Conservation (phyloP, 345 rosid genomes). For the Lepidium aucheri region DNA sequence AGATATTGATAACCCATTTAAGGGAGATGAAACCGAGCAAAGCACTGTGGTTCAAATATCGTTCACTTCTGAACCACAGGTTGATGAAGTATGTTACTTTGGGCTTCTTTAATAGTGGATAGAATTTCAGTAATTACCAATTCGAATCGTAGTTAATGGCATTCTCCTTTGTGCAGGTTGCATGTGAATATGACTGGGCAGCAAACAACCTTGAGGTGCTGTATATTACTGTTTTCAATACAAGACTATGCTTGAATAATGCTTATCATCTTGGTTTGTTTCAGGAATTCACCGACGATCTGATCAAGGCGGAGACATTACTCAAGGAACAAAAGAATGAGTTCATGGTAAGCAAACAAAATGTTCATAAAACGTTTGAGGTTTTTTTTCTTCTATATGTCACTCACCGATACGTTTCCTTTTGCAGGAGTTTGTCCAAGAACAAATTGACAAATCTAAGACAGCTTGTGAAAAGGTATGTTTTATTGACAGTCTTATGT, state of each 20-base stretch:
- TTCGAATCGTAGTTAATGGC: not conserved
- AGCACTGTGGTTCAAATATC: slow-evolving; percentile 65
- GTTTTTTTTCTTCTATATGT: not conserved
- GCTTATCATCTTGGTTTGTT: not conserved
- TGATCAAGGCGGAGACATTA: slow-evolving; percentile 44
- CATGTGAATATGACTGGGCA: slow-evolving; percentile 81
- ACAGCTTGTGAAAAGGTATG: slow-evolving; percentile 68
- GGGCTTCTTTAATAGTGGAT: not conserved
- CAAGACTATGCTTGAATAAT: not conserved
- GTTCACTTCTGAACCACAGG: slow-evolving; percentile 55
- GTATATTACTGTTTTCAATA: not conserved
- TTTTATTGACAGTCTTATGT: too few species aligned
- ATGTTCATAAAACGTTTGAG: not conserved
- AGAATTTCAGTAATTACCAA: not conserved
- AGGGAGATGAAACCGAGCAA: slow-evolving; percentile 73
- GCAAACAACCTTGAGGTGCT: slow-evolving; percentile 62
- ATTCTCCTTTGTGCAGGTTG: slow-evolving; percentile 42
- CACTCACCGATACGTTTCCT: not conserved
- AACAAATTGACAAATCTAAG: slow-evolving; percentile 53
- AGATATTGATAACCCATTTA: slow-evolving; percentile 75
- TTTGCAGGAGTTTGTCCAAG: slow-evolving; percentile 61
- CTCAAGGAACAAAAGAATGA: slow-evolving; percentile 55
- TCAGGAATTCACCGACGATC: slow-evolving; percentile 58
- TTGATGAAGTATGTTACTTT: slow-evolving; percentile 29
- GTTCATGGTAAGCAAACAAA: slow-evolving; percentile 41